Percentiles rank a stretch among this genome's conserved stretches.
Conservation (phyloP, 2,329 filamentous ascomycete genomes). For the Penicillium sclerotigenum region DNA sequence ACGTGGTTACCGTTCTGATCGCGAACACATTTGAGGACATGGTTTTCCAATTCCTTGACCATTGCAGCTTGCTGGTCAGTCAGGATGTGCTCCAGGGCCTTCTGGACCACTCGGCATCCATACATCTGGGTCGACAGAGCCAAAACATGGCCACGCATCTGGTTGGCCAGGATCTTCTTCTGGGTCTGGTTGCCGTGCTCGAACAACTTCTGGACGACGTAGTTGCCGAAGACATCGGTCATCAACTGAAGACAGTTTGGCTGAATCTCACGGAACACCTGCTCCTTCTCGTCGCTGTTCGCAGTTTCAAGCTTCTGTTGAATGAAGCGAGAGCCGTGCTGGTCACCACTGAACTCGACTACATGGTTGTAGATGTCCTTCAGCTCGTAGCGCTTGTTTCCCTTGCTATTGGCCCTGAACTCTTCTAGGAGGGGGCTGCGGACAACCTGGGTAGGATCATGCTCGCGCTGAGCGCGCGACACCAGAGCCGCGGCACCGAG, state of each 20-base stretch:
- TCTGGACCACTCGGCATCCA: constrained; percentile 92
- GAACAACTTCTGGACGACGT: constrained; percentile 96
- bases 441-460: constrained; percentile 59
- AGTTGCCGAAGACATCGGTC: constrained; percentile 97
- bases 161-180: constrained; percentile 78
- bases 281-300: constrained; percentile 93
- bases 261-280: constrained; percentile 82
- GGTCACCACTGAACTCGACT: constrained; percentile 93
- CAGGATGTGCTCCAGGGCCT: constrained; percentile 86
- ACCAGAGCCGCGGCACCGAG: constrained; percentile 36
- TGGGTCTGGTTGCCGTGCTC: constrained; percentile 92
- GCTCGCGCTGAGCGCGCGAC: constrained; percentile 51
- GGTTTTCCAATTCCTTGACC: constrained; percentile 74
- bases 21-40: constrained; percentile 73
- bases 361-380: constrained; percentile 86
- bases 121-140: constrained; percentile 84
- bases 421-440: constrained; percentile 75
- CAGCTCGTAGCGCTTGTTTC: constrained; percentile 72
- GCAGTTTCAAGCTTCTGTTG: constrained; percentile 88
- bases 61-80: constrained; percentile 86
- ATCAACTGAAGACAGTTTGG: constrained; percentile 82
- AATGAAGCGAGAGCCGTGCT: constrained; percentile 92
- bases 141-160: constrained; percentile 83
- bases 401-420: constrained; percentile 70
- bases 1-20: constrained; percentile 96